Evolutionary conservation across 768 basidiomycete genomes (phyloP).

Genomic region (Flagelloscypha sp.): DNA sequence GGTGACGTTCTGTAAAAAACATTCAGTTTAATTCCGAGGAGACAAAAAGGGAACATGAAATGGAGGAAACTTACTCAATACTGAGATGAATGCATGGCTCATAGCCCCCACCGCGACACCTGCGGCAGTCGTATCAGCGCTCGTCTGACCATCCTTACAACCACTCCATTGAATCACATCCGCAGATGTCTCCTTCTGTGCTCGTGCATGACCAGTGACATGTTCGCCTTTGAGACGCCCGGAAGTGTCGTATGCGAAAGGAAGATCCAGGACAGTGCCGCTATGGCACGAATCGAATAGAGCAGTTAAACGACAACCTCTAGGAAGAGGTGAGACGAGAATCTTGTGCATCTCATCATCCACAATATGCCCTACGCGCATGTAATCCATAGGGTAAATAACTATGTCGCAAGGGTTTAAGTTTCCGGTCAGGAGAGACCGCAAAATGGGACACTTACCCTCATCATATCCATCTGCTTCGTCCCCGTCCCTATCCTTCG

Average conservation of each 20-base stretch:
- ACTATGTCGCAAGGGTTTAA: constrained; percentile 19
- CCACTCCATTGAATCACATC: constrained; percentile 15
- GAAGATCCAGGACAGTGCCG: constrained; percentile 45
- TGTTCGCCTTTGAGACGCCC: constrained; percentile 4
- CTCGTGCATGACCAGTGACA: not conserved
- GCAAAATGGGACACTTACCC: constrained; percentile 17
- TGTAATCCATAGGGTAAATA: constrained; percentile 67
- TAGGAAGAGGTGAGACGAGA: constrained; percentile 49
- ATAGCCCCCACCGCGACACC: constrained; percentile 39
- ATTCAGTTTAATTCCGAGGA: too few relatives aligned
- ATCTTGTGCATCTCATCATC: constrained; percentile 55
- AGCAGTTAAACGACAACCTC: constrained; percentile 57
- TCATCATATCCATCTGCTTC: constrained; percentile 52
- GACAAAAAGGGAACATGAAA: too few relatives aligned
- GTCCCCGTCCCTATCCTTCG: constrained; percentile 49
- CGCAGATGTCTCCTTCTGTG: not conserved
- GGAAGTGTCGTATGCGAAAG: constrained; percentile 6
- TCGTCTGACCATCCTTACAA: constrained; percentile 42
- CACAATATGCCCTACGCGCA: constrained; percentile 49
- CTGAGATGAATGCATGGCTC: constrained; percentile 29
- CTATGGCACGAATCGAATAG: constrained; percentile 51
- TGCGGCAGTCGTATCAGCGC: constrained; percentile 35
- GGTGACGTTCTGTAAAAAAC: too few relatives aligned
- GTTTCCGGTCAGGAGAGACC: not conserved
- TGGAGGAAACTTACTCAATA: constrained; percentile 9